These are phyloP conservation scores for Lachancea mirantina DNA, from an alignment of 805 yeast genomes.

Conservation along the genomic window DNA sequence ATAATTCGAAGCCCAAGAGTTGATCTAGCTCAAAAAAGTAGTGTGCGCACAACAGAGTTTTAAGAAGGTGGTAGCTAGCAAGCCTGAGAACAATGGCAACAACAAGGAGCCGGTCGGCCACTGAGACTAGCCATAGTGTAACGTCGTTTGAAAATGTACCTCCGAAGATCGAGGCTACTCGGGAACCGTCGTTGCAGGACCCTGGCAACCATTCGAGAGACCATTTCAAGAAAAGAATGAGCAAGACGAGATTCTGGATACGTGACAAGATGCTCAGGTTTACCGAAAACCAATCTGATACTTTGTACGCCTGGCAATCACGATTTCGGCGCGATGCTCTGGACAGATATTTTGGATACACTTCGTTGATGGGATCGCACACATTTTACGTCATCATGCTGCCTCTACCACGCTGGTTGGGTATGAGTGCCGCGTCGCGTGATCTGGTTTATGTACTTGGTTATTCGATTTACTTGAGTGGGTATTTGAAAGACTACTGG, in stretches of 20 bases:
- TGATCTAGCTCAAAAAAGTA: too few species aligned
- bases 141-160: slow-evolving; percentile 1
- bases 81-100: too few species aligned
- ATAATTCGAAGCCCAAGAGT: too few species aligned
- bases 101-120: too few species aligned
- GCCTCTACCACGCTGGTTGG: slow-evolving; percentile 82
- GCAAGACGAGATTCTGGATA: slow-evolving; percentile 46
- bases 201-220: slow-evolving; percentile 68
- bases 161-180: slow-evolving; percentile 15
- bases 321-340: slow-evolving; percentile 40
- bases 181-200: slow-evolving; percentile 36
- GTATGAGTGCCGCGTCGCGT: slow-evolving; percentile 48
- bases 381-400: slow-evolving; percentile 86
- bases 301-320: slow-evolving; percentile 51
- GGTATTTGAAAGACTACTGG: slow-evolving; percentile 71
- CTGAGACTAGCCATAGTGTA: too few species aligned
- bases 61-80: too few species aligned
- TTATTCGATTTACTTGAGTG: slow-evolving; percentile 56
- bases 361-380: slow-evolving; percentile 88
- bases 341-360: slow-evolving; percentile 75
- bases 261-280: slow-evolving; percentile 49
- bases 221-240: slow-evolving; percentile 56
- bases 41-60: too few species aligned
- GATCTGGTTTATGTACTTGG: slow-evolving; percentile 64
- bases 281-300: slow-evolving; percentile 57